Base-by-base conservation (phyloP, 805 yeast genomes). In the Suhomyces pyralidae region DNA sequence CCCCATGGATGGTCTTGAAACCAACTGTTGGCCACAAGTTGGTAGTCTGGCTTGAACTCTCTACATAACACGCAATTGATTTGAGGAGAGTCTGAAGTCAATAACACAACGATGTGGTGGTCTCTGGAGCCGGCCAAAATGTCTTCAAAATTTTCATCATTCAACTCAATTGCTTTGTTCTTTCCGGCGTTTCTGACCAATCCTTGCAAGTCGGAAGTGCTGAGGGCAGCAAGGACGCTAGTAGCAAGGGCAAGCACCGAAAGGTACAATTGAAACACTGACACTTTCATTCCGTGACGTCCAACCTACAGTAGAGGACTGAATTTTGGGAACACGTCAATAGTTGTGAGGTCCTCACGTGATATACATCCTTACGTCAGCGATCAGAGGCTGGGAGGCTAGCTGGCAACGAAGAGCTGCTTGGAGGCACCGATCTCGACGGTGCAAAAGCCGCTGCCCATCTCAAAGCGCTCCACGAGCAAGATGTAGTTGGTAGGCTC, bases 1-100 rank as follows among this genome's bases (percentile, higher is more conserved):
- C 78, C 78, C 15, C 67, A 48, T 19, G 90, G 86, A 61, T 81
- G 84, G 43, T 80, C 84, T 38, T 76, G 64, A 51, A 71, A 64
- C 69, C 78, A 80, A 22, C 92, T 84, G 47, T 73, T 61, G 7
- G 89, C 96, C 40, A 90, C 68, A 43, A 70, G 63, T 15, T 79
- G 79, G 61, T 68, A 88, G 43, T 79, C 81, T 2, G 97, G 96
- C 24, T 79, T 82, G 60, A 88, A 79, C 43, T 84, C 83, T 8
- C 72, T 60, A 78, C 99, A 94, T 49, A 88, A 74, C 1, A 74
- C 73, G 73, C 99, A 94, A 10, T 88, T 89, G 63, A 92, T 80
- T 55, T 82, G 81, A 1, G 90, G 78, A 47, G 84, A 79, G 8
- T 85, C 80, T 2, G 97, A 90, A 0, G 97, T 88, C 55, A 93